Evolutionary conservation across 1,284 basidiomycete species (phyloP), one percentile per base, ranked within the genome.

Genomic region (Afroboletus lepidellus): DNA sequence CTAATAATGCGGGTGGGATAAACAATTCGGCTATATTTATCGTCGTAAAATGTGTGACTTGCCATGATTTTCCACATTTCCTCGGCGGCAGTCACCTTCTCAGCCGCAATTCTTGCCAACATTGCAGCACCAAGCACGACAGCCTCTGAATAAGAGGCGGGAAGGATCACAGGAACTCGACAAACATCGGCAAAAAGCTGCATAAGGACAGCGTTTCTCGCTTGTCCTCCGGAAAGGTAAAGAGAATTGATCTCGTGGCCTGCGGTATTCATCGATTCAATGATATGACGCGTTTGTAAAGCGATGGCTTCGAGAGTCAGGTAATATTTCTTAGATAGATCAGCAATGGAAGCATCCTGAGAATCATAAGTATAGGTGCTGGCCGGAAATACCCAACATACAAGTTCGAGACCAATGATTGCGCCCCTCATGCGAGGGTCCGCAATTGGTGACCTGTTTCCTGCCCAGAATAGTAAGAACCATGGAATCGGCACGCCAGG

Each of bases 91-190:
- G 65, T 63, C 57, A 55, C 61, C 30, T 81, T 77, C 55, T 93
- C 87, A 18, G 83, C 83, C 0, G 96, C 96, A 63, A 93, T 92
- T 41, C 92, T 78, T 5, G 90, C 96, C 18, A 99, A 79, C 86
- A 99, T 97, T 5, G 96, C 95, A 0, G 91, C 85, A 1, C 96
- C 97, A 8, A 92, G 80, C 0, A 97, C 93, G 30, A 99, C 97
- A 2, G 93, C 91, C 2, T 86, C 87, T 3, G 84, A 83, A 58
- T 84, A 82, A 65, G 84, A 85, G 57, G 77, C 75, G 0, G 96
- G 95, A 36, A 98, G 77, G 47, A 97, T 81, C 47, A 98, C 85
- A 3, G 90, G 88, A 73, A 96, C 82, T 43, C 75, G 74, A 67
- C 94, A 95, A 20, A 87, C 84, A 60, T 97, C 84, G 6, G 96